Conservation (phyloP, 345 rosid species). For the Lepidium aucheri region DNA sequence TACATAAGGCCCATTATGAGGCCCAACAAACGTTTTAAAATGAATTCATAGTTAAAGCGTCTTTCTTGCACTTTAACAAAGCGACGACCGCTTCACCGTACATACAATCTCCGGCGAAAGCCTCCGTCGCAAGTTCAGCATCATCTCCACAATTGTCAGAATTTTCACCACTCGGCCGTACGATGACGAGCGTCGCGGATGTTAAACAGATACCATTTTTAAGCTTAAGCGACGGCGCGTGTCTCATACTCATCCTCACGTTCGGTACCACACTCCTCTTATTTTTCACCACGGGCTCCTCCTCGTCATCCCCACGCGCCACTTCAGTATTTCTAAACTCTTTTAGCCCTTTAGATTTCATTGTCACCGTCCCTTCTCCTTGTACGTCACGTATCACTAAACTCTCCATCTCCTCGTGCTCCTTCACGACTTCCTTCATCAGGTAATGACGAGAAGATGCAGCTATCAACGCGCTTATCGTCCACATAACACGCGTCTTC, state of each 20-base stretch:
- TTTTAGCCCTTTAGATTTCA: conserved; percentile 4
- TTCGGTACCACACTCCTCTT: conserved; percentile 20
- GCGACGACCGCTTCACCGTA: conserved; percentile 27
- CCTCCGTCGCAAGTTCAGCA: conserved; percentile 19
- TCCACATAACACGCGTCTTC: conserved; percentile 26
- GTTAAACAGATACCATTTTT: conserved; percentile 18
- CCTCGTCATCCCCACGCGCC: conserved; percentile 1
- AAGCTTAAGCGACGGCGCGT: conserved; percentile 22
- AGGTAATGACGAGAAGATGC: conserved; percentile 20
- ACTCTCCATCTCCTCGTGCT: conserved; percentile 19
- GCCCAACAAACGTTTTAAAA: conserved; percentile 11
- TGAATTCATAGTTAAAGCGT: background rate
- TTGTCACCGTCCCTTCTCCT: conserved; percentile 20
- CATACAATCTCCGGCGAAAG: conserved; percentile 23
- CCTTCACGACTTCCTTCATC: conserved; percentile 12
- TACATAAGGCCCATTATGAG: background rate
- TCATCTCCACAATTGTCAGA: conserved; percentile 12
- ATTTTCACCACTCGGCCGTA: background rate
- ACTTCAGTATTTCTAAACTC: conserved; percentile 4
- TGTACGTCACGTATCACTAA: conserved; percentile 13
- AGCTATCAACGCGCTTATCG: conserved; percentile 18
- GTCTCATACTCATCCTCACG: conserved; percentile 31
- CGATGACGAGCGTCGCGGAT: conserved; percentile 21
- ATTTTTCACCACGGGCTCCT: conserved; percentile 9
- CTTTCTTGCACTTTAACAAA: conserved; percentile 17